A percentile compares a stretch with the other conserved stretches of the same genome.
Conservation (phyloP, 805 yeast species). For the Candida ponderosae region DNA sequence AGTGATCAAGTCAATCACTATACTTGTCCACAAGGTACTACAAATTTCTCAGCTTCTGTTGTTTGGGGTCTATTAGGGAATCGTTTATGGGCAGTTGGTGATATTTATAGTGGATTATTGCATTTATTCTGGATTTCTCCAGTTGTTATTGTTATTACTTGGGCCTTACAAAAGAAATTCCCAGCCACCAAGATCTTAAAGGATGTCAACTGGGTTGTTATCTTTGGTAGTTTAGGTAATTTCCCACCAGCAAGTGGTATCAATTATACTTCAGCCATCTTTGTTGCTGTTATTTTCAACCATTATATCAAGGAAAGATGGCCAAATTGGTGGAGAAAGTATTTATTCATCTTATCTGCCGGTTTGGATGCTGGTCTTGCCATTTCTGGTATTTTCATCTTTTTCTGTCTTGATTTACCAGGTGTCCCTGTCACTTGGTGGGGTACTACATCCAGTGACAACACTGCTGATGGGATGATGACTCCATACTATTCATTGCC, state of each 20-base stretch:
- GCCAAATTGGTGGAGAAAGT: background rate
- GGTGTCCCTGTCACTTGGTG: background rate
- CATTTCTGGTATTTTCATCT: background rate
- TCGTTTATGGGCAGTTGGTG: background rate
- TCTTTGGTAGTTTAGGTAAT: conserved; percentile 42
- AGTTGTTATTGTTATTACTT: conserved; percentile 30
- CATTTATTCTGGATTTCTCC: background rate
- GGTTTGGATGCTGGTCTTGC: background rate
- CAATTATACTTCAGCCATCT: background rate
- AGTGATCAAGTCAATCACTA: conserved; percentile 34
- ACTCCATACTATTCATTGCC: conserved; percentile 3
- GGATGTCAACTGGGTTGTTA: conserved; percentile 56
- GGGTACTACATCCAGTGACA: conserved; percentile 25
- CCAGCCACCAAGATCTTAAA: conserved; percentile 30
- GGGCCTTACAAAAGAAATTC: conserved; percentile 26
- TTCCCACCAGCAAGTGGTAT: conserved; percentile 45
- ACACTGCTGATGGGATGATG: conserved; percentile 24
- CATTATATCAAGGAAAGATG: background rate
- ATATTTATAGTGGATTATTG: background rate
- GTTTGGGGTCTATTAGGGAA: background rate
- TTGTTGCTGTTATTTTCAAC: background rate
- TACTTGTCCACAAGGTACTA: conserved; percentile 37
- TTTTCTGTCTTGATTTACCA: background rate
- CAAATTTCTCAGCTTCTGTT: conserved; percentile 31
- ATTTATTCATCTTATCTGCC: background rate